Conservation (phyloP, 2,329 filamentous ascomycete species). For the Cadophora sp. region DNA sequence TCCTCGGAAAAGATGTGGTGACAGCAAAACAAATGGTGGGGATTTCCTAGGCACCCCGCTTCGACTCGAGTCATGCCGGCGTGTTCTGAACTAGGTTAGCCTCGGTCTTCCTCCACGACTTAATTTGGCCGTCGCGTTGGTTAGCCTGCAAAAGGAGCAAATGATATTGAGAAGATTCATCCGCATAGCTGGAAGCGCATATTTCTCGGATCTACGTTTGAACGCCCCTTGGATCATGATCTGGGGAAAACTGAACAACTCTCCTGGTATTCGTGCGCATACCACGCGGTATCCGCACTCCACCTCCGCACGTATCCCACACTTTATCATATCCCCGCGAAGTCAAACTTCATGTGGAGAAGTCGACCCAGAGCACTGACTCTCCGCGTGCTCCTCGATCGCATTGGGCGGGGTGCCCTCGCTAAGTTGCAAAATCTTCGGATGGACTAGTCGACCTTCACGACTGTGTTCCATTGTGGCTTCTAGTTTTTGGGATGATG, state of each 20-base stretch:
- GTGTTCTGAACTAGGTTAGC: not conserved
- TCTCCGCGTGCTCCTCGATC: not conserved
- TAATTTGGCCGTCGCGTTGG: not conserved
- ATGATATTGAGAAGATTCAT: too few relatives aligned
- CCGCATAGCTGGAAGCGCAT: not conserved
- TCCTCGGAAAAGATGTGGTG: not conserved
- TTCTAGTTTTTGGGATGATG: not conserved
- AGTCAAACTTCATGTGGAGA: not conserved
- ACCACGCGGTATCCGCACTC: not conserved
- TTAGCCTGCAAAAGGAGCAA: too few relatives aligned
- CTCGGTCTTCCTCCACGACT: not conserved
- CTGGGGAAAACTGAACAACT: too few relatives aligned
- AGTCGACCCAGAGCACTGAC: not conserved
- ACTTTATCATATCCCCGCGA: not conserved
- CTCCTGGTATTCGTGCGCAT: too few relatives aligned
- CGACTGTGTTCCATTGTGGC: not conserved
- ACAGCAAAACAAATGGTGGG: not conserved
- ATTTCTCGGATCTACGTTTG: not conserved
- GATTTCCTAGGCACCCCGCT: conserved; percentile 1
- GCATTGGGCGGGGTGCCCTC: not conserved
- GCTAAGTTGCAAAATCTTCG: conserved; percentile 9
- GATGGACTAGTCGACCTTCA: not conserved
- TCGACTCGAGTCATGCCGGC: not conserved
- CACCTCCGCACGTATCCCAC: not conserved
- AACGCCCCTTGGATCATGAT: too few relatives aligned